Conservation (phyloP, 768 basidiomycete species). For the Mycena olivaceomarginata region DNA sequence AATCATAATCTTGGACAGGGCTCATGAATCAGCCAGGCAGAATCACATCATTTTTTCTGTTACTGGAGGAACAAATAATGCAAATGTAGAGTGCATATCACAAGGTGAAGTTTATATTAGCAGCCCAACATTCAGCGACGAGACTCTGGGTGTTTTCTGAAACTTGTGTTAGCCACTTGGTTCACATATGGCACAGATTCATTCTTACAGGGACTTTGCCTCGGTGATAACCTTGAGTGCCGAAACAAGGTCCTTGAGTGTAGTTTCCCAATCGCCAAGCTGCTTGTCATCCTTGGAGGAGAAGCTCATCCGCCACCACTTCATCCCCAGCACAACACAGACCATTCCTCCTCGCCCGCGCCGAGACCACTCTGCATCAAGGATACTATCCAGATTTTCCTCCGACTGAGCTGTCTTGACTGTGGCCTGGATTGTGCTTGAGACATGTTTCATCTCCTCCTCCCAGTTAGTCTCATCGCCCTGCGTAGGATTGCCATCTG, state of each 20-base stretch:
- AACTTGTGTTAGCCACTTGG: no score
- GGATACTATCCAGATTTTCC: background rate
- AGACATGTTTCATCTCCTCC: background rate
- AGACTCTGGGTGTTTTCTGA: no score
- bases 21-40: no score
- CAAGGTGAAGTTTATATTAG: no score
- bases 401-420: background rate
- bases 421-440: background rate
- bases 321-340: conserved; percentile 1
- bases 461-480: background rate
- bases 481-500: background rate
- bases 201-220: background rate
- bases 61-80: no score
- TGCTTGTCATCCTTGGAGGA: background rate
- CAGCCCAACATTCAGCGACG: no score
- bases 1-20: no score
- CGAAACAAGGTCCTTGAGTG: no score
- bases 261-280: background rate
- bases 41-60: no score
- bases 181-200: no score
- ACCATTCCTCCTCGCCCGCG: background rate
- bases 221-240: background rate
- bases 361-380: background rate
- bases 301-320: background rate
- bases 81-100: no score